Evolutionary conservation across 148 eudicot genomes (phyloP).

Genomic region (Rhododendron vialii): DNA sequence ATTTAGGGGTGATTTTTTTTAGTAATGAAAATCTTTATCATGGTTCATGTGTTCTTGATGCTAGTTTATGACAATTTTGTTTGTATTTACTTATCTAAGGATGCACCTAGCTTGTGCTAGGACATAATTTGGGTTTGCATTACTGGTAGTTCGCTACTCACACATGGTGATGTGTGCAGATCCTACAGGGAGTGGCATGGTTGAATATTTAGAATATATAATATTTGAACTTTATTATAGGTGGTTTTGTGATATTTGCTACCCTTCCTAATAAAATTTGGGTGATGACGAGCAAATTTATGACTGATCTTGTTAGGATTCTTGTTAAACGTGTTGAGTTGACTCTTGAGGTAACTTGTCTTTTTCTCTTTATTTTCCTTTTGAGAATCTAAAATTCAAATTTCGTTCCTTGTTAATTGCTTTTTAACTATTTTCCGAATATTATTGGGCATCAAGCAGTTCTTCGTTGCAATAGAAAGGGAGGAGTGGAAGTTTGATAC

Average conservation of each 20-base stretch:
- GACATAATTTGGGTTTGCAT: not conserved
- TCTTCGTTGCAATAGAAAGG: constrained; percentile 91
- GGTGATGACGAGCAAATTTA: constrained; percentile 92
- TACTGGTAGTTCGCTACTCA: not conserved
- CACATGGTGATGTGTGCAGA: not conserved
- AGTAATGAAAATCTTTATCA: not conserved
- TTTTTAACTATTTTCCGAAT: not conserved
- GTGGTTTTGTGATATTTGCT: constrained; percentile 79
- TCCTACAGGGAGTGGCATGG: not conserved
- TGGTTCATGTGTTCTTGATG: not conserved
- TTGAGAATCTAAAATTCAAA: not conserved
- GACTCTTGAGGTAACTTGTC: constrained; percentile 77
- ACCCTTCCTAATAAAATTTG: constrained; percentile 96
- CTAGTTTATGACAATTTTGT: not conserved
- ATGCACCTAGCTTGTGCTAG: not conserved
- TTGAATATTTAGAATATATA: not conserved
- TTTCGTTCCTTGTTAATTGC: not conserved
- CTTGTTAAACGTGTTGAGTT: constrained; percentile 97
- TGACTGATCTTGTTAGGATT: constrained; percentile 93
- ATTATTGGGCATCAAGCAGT: constrained; percentile 91
- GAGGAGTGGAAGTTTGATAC: constrained; percentile 99
- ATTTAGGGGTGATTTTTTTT: not conserved
- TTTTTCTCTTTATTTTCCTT: not conserved
- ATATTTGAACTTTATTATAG: constrained; percentile 28
- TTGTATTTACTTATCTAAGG: not conserved